Evolutionary conservation across 805 yeast genomes (phyloP), one percentile per base, ranked within the genome.

Genomic region (Wickerhamiella siamensis): DNA sequence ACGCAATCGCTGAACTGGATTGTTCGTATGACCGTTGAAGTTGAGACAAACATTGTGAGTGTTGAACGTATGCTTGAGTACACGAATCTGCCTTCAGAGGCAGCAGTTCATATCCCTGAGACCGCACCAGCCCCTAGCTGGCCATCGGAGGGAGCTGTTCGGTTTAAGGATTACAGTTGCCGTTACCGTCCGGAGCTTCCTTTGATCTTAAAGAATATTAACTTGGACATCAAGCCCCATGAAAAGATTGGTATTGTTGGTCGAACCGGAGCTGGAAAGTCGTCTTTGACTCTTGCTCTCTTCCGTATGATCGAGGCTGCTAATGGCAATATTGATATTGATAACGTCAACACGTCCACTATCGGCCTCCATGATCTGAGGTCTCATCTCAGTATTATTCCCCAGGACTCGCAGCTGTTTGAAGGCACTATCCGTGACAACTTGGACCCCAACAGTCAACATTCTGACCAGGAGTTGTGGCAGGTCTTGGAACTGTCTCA

Each of bases 21-120:
- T 62, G 97, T 91, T 24, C 74, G 99, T 64, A 88, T 87, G 97
- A 83, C 96, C 0, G 98, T 91, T 35, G 98, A 91, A 53, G 95
- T 91, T 36, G 98, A 91, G 62, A 86, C 96, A 10, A 88, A 86
- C 61, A 87, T 91, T 64, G 98, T 91, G 31, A 82, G 94, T 16
- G 95, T 93, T 36, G 98, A 88, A 66, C 77, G 98, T 64, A 77
- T 88, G 41, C 69, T 83, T 61, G 98, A 88, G 60, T 88, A 87
- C 60, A 74, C 94, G 31, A 60, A 64, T n/a, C 66, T 91, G 46
- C 64, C 65, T 31, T 68, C 86, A n/a, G 98, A 91, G 65, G 97
- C 96, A 5, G 83, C 91, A 1, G 75, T 69, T 41, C 58, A 77
- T 19, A 65, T 80, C 41, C 77, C 75, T 45, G 71, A 66, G 34